phyloP scores from a whole-genome alignment of 2,329 filamentous ascomycete species.

The Ilyonectria robusta region DNA sequence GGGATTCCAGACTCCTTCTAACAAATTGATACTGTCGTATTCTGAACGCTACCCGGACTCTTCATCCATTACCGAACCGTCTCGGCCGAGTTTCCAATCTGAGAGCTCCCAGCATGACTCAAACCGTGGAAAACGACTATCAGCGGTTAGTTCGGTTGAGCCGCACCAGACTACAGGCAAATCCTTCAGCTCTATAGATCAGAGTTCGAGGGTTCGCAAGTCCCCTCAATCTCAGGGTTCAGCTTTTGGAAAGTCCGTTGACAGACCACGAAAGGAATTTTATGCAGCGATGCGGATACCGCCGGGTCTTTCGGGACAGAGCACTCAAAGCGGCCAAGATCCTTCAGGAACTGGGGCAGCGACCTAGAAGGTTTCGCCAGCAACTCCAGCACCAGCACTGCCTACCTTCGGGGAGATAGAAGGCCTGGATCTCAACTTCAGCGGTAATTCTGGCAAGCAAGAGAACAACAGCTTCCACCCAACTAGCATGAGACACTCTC shows the following conservation, averaged over 20 bases:
- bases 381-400: background rate
- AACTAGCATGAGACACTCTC: background rate
- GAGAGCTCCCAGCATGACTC: background rate
- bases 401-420: background rate
- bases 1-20: background rate
- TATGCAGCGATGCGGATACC: constrained; percentile 43
- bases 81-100: background rate
- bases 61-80: background rate
- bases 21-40: background rate
- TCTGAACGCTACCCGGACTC: background rate
- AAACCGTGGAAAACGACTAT: background rate
- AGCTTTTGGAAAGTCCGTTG: constrained; percentile 25
- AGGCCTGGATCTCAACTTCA: background rate
- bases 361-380: constrained; percentile 40
- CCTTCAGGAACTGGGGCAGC: constrained; percentile 23
- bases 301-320: constrained; percentile 16
- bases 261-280: constrained; percentile 43
- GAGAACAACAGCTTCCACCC: background rate
- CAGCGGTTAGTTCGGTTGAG: background rate
- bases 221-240: background rate
- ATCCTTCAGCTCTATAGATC: background rate
- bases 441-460: background rate
- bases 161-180: background rate
- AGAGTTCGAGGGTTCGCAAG: background rate
- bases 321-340: background rate